Percentiles rank a stretch among this genome's conserved stretches.
Conservation (phyloP, 2,329 filamentous ascomycete species). For the Paracorniculantispora psalliotae region DNA sequence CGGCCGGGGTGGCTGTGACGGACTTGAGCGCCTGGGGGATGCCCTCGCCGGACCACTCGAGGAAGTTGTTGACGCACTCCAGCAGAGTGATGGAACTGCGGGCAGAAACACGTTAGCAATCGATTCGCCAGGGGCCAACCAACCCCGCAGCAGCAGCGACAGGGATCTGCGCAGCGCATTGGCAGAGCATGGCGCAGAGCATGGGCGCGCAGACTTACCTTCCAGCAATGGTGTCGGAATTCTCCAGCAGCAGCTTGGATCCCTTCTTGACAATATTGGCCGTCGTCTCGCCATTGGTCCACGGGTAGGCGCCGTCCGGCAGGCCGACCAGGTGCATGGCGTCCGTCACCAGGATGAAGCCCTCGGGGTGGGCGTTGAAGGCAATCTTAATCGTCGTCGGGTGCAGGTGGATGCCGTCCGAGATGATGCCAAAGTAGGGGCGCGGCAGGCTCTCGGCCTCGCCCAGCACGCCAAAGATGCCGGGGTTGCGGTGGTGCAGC, state of each 20-base stretch:
- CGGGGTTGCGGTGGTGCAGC: slow-evolving; percentile 85
- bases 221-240: slow-evolving; percentile 73
- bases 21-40: slow-evolving; percentile 65
- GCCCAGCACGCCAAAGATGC: slow-evolving; percentile 81
- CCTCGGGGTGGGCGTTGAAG: slow-evolving; percentile 77
- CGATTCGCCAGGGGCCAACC: background rate
- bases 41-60: slow-evolving; percentile 65
- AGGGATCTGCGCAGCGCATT: background rate
- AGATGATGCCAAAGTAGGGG: slow-evolving; percentile 84
- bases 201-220: slow-evolving; percentile 56
- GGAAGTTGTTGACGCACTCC: slow-evolving; percentile 78
- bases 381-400: slow-evolving; percentile 86
- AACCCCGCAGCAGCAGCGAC: background rate
- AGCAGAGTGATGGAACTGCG: slow-evolving; percentile 64
- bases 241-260: slow-evolving; percentile 67
- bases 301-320: slow-evolving; percentile 77
- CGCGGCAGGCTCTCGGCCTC: slow-evolving; percentile 52
- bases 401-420: slow-evolving; percentile 86
- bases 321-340: slow-evolving; percentile 84
- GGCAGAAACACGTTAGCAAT: background rate
- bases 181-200: too few species aligned
- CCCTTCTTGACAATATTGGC: slow-evolving; percentile 66
- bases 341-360: slow-evolving; percentile 86
- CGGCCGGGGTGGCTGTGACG: slow-evolving; percentile 72
- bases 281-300: slow-evolving; percentile 66